Evolutionary conservation across 2,329 filamentous ascomycete species (phyloP).

Genomic region (Ustulina deusta): DNA sequence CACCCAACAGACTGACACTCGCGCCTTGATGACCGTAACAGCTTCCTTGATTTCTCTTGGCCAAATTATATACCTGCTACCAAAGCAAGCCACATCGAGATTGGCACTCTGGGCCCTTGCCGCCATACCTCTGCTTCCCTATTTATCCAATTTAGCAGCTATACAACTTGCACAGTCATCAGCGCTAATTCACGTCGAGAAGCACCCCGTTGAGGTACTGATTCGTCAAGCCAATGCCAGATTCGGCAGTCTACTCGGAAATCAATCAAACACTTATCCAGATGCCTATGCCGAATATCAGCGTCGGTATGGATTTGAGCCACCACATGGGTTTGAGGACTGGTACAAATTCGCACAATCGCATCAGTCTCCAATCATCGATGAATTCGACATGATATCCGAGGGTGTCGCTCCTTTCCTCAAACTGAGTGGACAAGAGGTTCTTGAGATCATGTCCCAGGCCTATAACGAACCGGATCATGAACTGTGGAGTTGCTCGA

Average conservation of each 20-base stretch:
- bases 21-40: conserved; percentile 46
- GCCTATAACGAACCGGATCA: conserved; percentile 43
- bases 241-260: conserved; percentile 51
- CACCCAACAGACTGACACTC: conserved; percentile 45
- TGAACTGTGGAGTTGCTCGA: conserved; percentile 56
- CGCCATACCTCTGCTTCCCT: conserved; percentile 50
- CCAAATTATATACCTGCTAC: conserved; percentile 51
- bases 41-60: conserved; percentile 50
- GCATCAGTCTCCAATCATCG: conserved; percentile 60
- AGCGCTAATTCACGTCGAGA: conserved; percentile 20
- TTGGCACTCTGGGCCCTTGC: conserved; percentile 50
- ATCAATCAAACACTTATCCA: conserved; percentile 55
- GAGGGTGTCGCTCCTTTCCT: conserved; percentile 57
- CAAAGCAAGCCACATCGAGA: conserved; percentile 48
- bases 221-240: conserved; percentile 44
- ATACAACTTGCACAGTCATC: conserved; percentile 42
- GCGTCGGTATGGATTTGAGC: conserved; percentile 57
- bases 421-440: conserved; percentile 53
- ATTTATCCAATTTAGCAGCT: conserved; percentile 46
- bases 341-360: conserved; percentile 60
- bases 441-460: conserved; percentile 48
- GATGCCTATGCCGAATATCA: conserved; percentile 57
- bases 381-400: conserved; percentile 62
- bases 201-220: conserved; percentile 55
- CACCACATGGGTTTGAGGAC: conserved; percentile 59